These are phyloP conservation scores for Aspergillus amoenus DNA, from an alignment of 2,329 filamentous ascomycete genomes.

Conservation along the genomic window DNA sequence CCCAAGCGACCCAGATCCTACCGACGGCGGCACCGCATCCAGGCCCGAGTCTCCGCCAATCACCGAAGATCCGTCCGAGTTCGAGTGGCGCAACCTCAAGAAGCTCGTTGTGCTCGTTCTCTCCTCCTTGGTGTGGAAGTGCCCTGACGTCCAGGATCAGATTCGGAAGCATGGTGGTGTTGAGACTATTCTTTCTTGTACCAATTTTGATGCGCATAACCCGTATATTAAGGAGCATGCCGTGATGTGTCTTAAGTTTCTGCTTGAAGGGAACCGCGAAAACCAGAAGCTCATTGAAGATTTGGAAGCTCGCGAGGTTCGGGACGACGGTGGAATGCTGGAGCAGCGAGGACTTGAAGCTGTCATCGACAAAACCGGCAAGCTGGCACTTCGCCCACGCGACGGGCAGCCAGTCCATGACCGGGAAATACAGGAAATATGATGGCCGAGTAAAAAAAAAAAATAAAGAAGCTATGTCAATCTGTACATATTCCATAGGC, in stretches of 20 bases:
- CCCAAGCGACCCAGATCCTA: slow-evolving; percentile 38
- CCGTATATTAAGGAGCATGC: slow-evolving; percentile 91
- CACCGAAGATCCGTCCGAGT: slow-evolving; percentile 64
- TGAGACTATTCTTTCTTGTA: slow-evolving; percentile 84
- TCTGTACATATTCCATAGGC: background rate
- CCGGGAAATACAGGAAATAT: background rate
- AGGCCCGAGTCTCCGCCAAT: slow-evolving; percentile 49
- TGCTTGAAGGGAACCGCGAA: slow-evolving; percentile 52
- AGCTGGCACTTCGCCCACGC: slow-evolving; percentile 41
- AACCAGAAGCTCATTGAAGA: slow-evolving; percentile 56
- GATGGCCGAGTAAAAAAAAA: background rate
- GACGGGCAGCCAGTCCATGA: slow-evolving; percentile 16
- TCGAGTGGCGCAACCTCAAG: slow-evolving; percentile 81
- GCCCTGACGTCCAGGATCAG: slow-evolving; percentile 79
- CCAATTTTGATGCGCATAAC: slow-evolving; percentile 87
- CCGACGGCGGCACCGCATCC: slow-evolving; percentile 44
- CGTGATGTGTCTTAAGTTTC: slow-evolving; percentile 80
- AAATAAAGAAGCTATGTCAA: background rate
- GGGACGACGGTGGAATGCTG: slow-evolving; percentile 39
- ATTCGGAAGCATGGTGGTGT: slow-evolving; percentile 83
- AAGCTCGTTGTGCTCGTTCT: slow-evolving; percentile 89
- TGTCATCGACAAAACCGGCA: slow-evolving; percentile 43
- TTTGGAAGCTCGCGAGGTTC: slow-evolving; percentile 46
- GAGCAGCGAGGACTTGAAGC: slow-evolving; percentile 46
- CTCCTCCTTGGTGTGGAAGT: slow-evolving; percentile 84